These are phyloP conservation scores for Eucalyptus decipiens DNA, from an alignment of 345 rosid genomes.

Conservation along the genomic window DNA sequence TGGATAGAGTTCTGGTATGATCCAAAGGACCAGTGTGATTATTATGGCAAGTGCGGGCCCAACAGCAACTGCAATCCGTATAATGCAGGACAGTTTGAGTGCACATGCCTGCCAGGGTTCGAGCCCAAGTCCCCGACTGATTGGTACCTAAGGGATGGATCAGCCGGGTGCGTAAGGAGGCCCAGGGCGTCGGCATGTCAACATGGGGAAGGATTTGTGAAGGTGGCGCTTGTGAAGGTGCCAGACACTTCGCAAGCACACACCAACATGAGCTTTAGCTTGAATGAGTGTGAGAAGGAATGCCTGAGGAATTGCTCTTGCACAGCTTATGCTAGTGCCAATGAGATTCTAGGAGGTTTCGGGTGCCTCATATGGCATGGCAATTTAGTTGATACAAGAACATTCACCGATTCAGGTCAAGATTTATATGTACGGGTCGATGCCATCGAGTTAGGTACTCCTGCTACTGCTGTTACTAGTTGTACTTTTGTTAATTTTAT, in stretches of 20 bases:
- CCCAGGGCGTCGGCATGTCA: neutral
- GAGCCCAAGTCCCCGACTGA: constrained; percentile 30
- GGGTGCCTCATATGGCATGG: constrained; percentile 62
- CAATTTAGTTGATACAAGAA: constrained; percentile 28
- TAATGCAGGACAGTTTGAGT: constrained; percentile 18
- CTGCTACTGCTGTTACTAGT: neutral
- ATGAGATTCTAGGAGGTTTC: constrained; percentile 15
- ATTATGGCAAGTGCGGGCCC: constrained; percentile 41
- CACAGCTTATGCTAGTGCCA: constrained; percentile 35
- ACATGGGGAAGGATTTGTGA: constrained; percentile 43
- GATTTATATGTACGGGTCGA: constrained; percentile 45
- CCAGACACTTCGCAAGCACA: constrained; percentile 33
- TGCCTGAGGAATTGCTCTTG: constrained; percentile 52
- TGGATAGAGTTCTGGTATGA: constrained; percentile 36
- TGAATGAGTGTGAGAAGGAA: constrained; percentile 17
- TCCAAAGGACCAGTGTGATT: constrained; percentile 61
- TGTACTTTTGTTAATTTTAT: neutral
- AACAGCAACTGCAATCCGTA: constrained; percentile 1
- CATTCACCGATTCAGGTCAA: constrained; percentile 28
- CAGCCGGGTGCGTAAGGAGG: constrained; percentile 38
- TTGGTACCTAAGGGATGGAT: constrained; percentile 43
- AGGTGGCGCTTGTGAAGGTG: constrained; percentile 21
- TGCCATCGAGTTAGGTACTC: constrained; percentile 37
- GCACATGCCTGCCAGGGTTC: constrained; percentile 57
- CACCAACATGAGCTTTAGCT: constrained; percentile 22